Conservation (phyloP, 768 basidiomycete species). For the Kwoniella pini region DNA sequence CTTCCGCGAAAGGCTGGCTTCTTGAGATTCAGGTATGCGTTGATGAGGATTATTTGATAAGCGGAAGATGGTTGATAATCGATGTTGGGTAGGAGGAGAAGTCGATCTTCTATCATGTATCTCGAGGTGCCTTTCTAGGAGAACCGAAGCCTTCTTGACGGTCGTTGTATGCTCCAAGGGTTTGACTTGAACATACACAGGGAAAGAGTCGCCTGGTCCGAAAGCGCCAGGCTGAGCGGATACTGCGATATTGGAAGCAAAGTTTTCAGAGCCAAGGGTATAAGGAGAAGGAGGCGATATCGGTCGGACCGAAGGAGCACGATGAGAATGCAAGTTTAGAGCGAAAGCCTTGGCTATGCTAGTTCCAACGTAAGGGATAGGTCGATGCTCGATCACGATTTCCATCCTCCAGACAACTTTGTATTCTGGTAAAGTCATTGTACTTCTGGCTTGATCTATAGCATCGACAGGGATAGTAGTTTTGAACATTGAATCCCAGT, state of each 20-base stretch:
- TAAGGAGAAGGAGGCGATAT: constrained; percentile 39
- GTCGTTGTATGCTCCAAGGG: constrained; percentile 29
- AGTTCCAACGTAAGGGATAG: constrained; percentile 43
- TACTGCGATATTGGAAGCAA: constrained; percentile 27
- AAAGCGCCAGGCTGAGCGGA: constrained; percentile 35
- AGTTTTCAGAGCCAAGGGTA: constrained; percentile 18
- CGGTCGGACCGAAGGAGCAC: constrained; percentile 28
- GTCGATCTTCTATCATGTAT: constrained; percentile 14
- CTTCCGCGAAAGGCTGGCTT: constrained; percentile 4
- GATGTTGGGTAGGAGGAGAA: constrained; percentile 4
- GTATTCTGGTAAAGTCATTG: constrained; percentile 35
- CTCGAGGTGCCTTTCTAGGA: constrained; percentile 33
- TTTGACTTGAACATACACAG: constrained; percentile 31
- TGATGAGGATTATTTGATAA: constrained; percentile 24
- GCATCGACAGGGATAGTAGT: constrained; percentile 35
- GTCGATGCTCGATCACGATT: constrained; percentile 39
- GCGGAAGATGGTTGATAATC: constrained; percentile 26
- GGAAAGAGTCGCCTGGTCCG: constrained; percentile 40
- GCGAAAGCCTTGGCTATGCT: constrained; percentile 35
- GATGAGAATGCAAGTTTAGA: constrained; percentile 35
- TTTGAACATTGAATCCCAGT: constrained; percentile 36
- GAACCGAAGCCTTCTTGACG: constrained; percentile 32
- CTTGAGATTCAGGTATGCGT: constrained; percentile 5
- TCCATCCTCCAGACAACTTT: constrained; percentile 43
- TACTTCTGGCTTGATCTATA: constrained; percentile 15